phyloP scores from a whole-genome alignment of 2,329 filamentous ascomycete species.

The Rhinocladiella similis region DNA sequence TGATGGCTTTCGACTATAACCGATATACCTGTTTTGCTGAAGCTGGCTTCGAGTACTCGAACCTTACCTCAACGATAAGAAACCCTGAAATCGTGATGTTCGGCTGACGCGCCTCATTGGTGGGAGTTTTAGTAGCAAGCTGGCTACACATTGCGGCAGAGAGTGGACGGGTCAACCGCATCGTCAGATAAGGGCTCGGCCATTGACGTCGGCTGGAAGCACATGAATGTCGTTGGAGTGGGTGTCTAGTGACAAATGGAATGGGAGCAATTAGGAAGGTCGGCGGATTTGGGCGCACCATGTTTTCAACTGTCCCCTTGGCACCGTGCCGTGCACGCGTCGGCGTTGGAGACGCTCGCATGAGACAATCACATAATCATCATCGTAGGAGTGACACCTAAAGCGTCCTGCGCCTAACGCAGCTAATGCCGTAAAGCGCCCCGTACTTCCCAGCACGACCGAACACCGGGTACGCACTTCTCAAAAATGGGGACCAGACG shows the following conservation, averaged over 20 bases:
- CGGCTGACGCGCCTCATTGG: not conserved
- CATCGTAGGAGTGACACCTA: not conserved
- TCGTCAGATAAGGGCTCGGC: not conserved
- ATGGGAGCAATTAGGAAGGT: not conserved
- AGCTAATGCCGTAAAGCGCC: not conserved
- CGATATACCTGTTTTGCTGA: too few species aligned
- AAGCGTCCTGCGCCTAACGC: too few species aligned
- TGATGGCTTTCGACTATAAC: too few species aligned
- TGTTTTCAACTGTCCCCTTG: too few species aligned
- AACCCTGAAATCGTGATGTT: not conserved
- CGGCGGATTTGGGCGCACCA: conserved; percentile 3
- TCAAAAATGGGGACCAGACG: not conserved
- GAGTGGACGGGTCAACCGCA: not conserved
- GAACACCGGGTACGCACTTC: not conserved
- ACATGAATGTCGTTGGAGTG: not conserved
- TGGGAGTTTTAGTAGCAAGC: not conserved
- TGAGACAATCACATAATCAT: not conserved
- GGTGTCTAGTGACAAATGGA: not conserved
- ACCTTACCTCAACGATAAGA: not conserved
- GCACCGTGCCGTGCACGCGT: too few species aligned
- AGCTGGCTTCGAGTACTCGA: not conserved
- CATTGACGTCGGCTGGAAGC: not conserved
- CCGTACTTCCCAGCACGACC: not conserved
- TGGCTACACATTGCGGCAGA: not conserved
- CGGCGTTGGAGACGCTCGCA: too few species aligned